These are phyloP conservation scores for Diplocarpon rosae DNA, from an alignment of 2,329 filamentous ascomycete genomes.

Conservation along the genomic window DNA sequence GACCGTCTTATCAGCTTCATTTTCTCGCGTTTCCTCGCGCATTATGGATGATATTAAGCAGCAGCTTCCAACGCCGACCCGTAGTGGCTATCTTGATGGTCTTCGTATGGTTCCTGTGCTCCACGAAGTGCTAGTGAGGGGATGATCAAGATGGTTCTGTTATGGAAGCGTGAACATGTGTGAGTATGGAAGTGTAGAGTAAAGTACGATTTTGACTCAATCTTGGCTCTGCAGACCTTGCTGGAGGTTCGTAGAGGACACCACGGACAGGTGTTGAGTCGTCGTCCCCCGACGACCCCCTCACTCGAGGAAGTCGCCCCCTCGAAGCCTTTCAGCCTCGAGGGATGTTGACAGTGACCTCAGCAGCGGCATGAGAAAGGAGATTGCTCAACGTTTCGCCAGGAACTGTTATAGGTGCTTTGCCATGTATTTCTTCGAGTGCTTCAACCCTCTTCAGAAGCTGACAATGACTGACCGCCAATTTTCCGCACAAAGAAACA, in stretches of 20 bases:
- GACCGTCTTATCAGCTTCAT: too few species aligned
- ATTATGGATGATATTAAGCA: too few species aligned
- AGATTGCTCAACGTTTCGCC: neutral
- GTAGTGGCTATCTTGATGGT: too few species aligned
- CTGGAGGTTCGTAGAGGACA: neutral
- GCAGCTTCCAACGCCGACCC: too few species aligned
- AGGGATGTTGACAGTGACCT: neutral
- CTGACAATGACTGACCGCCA: neutral
- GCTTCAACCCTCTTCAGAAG: neutral
- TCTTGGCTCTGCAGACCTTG: neutral
- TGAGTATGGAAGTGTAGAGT: too few species aligned
- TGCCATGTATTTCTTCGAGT: neutral
- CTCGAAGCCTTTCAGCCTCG: neutral
- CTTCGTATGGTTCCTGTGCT: too few species aligned
- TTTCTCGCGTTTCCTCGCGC: too few species aligned
- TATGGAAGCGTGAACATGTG: too few species aligned
- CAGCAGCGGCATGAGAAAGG: neutral
- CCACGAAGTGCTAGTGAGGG: too few species aligned
- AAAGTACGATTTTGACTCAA: neutral
- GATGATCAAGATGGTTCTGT: too few species aligned
- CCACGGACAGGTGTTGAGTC: neutral
- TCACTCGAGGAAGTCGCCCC: neutral
- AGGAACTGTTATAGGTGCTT: neutral
- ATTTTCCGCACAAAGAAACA: neutral
- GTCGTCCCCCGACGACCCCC: neutral